phyloP scores from a whole-genome alignment of 371 early-diverging fungal genomes.

The Mucor circinelloides region DNA sequence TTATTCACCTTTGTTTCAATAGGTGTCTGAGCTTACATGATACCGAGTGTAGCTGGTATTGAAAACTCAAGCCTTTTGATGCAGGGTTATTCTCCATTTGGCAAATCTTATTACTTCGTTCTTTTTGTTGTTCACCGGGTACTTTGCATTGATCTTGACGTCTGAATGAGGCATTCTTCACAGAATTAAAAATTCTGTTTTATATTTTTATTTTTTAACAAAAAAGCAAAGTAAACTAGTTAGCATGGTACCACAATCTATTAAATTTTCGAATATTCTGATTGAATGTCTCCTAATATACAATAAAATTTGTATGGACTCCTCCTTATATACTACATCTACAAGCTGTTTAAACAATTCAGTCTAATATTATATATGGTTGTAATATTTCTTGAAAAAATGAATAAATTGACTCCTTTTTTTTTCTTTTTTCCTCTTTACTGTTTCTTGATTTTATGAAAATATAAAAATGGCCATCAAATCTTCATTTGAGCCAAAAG shows the following conservation, averaged over 20 bases:
- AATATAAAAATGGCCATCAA: slow-evolving; percentile 8
- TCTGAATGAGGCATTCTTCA: background rate
- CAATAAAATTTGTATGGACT: background rate
- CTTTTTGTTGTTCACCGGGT: background rate
- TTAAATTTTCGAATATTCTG: background rate
- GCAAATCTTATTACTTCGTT: background rate
- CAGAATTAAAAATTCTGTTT: background rate
- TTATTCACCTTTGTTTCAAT: background rate
- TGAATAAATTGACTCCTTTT: background rate
- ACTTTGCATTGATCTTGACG: background rate
- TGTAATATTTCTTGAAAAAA: background rate
- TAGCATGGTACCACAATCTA: background rate
- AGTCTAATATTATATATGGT: background rate
- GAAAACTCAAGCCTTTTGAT: background rate
- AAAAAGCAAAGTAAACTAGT: background rate
- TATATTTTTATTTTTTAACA: background rate
- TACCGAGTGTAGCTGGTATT: background rate
- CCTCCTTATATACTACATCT: background rate
- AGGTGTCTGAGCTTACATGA: background rate
- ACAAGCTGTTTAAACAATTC: background rate
- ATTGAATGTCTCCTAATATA: background rate
- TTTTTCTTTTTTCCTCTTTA: slow-evolving; percentile 1
- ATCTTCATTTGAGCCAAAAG: slow-evolving; percentile 36
- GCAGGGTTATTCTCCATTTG: background rate
- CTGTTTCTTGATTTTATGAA: background rate